phyloP scores from a whole-genome alignment of 2,329 filamentous ascomycete genomes.

The Coniella lustricola region DNA sequence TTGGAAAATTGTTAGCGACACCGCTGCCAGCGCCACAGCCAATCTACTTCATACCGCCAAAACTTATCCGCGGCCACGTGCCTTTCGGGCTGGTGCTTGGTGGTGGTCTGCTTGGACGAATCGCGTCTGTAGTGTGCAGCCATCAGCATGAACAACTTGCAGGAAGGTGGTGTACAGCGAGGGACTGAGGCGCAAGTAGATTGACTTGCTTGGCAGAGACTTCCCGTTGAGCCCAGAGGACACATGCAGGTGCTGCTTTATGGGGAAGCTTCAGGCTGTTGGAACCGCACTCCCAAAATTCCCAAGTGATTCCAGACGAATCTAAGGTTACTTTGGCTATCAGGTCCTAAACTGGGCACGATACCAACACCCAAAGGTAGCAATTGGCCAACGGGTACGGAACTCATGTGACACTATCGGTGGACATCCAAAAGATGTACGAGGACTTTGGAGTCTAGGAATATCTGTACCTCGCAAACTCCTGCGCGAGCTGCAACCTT shows the following conservation, averaged over 20 bases:
- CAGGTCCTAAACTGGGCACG: no score
- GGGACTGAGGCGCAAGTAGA: not conserved
- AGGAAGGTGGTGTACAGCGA: constrained; percentile 5
- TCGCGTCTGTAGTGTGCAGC: not conserved
- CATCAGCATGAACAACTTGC: not conserved
- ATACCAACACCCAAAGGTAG: no score
- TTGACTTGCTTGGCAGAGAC: constrained; percentile 1
- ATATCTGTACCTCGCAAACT: constrained; percentile 14
- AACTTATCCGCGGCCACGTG: constrained; percentile 8
- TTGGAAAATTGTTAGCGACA: constrained; percentile 13
- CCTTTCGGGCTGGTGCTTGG: constrained; percentile 5
- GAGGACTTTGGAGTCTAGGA: not conserved
- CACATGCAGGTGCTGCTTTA: no score
- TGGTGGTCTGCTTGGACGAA: constrained; percentile 4
- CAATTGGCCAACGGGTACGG: no score
- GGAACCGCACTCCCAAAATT: no score
- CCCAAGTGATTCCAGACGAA: no score
- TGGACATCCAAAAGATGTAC: not conserved
- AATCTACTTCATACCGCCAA: constrained; percentile 2
- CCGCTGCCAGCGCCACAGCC: constrained; percentile 9
- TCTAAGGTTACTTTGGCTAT: no score
- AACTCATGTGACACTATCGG: not conserved
- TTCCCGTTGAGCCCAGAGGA: not conserved
- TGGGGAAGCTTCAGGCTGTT: no score
- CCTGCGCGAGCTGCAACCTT: constrained; percentile 3